Base-by-base conservation (phyloP, 129 eudicot genomes). In the Smallanthus sonchifolius region DNA sequence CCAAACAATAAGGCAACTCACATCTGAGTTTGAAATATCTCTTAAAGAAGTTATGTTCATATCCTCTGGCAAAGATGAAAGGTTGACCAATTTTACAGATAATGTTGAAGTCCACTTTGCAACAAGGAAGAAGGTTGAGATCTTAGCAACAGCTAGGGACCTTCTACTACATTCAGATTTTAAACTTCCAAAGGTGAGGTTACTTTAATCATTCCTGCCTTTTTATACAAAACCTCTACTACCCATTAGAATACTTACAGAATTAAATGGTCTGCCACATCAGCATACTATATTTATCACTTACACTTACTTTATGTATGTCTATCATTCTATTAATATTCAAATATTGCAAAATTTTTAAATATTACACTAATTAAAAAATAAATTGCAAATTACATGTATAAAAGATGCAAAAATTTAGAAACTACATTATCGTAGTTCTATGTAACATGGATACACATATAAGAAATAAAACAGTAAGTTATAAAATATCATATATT, bases 81-180 rank as follows among this genome's bases (percentile, higher is more conserved):
- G 89, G 57, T 79, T 95, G 76, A 95, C 86, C 63, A 76, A 77
- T 61, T 95, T 85, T 70, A 85, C 99, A 13, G 94, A 95, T 70
- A 91, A 95, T 81, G 97, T 95, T 68, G 99, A 95, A 89, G 84
- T 88, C 39, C 99, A 91, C 79, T 95, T 95, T 88, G 99, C 99
- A 40, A 82, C 87, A 48, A 83, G 96, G 73, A 95, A 95, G 84
- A 95, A 86, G 83, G 85, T 89, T 83, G 97, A 95, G 82, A 88
- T 95, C 72, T 79, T 95, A 83, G 89, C 96, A 37, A 86, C 79
- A 78, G 97, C 94, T 16, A 86, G 99, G 80, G 84, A 85, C 65
- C 64, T 86, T 69, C 97, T 95, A 62, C 81, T 86, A 64, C 90
- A 67, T 69, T 88, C 97, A 40, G 83, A 87, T 62, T 95, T 88